phyloP scores from a whole-genome alignment of 2,329 filamentous ascomycete genomes.

The Fusarium chuoi region DNA sequence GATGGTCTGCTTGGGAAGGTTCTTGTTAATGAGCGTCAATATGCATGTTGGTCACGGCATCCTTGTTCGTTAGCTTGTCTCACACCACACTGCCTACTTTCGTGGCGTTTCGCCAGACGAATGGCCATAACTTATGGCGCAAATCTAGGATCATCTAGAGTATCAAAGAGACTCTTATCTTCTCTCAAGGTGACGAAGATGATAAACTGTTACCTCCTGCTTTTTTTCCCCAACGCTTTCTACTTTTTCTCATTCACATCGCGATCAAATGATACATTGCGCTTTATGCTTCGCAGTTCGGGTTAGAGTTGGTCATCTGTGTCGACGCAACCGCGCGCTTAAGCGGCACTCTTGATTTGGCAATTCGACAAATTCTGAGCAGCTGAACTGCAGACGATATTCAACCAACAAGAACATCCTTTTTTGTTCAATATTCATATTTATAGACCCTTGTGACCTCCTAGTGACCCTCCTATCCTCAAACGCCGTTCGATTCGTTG shows the following conservation, averaged over 20 bases:
- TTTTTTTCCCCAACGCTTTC: accelerated
- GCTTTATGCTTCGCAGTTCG: neutral
- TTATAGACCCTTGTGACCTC: too few species aligned
- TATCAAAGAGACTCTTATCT: neutral
- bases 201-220: accelerated
- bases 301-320: neutral
- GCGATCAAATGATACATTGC: too few species aligned
- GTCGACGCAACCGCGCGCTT: neutral
- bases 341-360: neutral
- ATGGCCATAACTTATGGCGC: neutral
- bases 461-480: too few species aligned
- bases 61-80: neutral
- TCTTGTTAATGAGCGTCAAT: neutral
- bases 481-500: neutral
- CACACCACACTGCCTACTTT: accelerated
- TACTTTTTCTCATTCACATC: neutral
- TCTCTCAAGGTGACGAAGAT: neutral
- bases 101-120: accelerated
- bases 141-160: neutral
- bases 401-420: accelerated
- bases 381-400: neutral
- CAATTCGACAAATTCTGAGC: neutral
- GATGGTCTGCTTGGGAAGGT: accelerated
- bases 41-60: neutral
- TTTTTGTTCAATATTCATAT: accelerated